These are phyloP conservation scores for Pachysandra terminalis DNA, from an alignment of 164 flowering plant species.

Conservation along the genomic window DNA sequence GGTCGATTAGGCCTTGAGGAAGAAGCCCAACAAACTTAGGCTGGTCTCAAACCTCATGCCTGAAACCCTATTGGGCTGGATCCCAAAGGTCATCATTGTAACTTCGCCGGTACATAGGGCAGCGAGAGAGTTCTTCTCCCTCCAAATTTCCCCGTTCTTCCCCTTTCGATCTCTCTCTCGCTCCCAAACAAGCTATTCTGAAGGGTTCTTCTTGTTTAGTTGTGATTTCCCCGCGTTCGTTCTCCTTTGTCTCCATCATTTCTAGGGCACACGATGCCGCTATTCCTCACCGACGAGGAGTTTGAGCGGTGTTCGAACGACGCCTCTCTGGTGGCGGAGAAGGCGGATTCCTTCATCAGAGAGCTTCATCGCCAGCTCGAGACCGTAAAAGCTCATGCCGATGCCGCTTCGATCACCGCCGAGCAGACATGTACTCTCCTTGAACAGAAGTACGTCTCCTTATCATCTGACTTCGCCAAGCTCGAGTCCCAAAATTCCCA, in stretches of 20 bases:
- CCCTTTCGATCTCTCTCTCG: background rate
- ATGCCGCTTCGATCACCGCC: constrained; percentile 82
- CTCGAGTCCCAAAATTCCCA: constrained; percentile 54
- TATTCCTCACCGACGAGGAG: constrained; percentile 85
- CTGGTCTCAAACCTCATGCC: too few species aligned
- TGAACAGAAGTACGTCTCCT: constrained; percentile 83
- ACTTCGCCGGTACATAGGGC: background rate
- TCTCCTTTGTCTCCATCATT: background rate
- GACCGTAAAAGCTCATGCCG: constrained; percentile 65
- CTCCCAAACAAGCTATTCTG: background rate
- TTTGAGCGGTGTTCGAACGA: constrained; percentile 41
- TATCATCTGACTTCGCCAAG: constrained; percentile 49
- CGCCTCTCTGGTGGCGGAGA: constrained; percentile 47
- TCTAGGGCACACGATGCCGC: constrained; percentile 53
- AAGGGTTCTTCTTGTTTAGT: background rate
- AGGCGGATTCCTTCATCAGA: constrained; percentile 71
- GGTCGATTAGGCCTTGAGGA: too few species aligned
- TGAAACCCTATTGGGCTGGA: too few species aligned
- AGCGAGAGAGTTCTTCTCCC: background rate
- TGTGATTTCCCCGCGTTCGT: background rate
- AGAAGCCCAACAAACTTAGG: too few species aligned
- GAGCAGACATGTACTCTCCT: constrained; percentile 84
- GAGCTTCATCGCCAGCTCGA: constrained; percentile 53
- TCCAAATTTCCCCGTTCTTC: background rate
- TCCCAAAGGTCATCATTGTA: too few species aligned